phyloP scores from a whole-genome alignment of 257 asterid genomes.

The Vinca minor region DNA sequence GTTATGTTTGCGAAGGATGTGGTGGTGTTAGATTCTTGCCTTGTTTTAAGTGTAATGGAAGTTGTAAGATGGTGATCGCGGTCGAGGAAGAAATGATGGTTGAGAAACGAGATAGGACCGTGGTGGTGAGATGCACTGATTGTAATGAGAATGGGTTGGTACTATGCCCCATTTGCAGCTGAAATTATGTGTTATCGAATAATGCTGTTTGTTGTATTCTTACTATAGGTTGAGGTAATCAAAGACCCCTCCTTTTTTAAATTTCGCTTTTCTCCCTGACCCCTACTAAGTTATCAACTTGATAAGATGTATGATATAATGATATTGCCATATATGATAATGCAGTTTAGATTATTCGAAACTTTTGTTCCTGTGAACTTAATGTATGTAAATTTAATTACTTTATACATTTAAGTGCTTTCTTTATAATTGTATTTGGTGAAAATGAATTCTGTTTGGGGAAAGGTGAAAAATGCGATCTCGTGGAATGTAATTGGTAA shows the following conservation, averaged over 20 bases:
- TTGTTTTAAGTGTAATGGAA: conserved; percentile 65
- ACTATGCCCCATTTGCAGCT: conserved; percentile 62
- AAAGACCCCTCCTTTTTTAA: not conserved
- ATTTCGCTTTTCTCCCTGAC: not conserved
- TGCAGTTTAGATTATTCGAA: too few relatives aligned
- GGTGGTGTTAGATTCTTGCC: conserved; percentile 79
- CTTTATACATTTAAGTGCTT: not conserved
- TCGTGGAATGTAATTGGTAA: not conserved
- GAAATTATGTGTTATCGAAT: conserved; percentile 12
- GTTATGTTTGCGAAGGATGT: conserved; percentile 64
- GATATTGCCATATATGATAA: too few relatives aligned
- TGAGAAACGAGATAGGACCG: conserved; percentile 24
- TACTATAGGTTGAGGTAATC: conserved; percentile 17
- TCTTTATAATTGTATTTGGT: not conserved
- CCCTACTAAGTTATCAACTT: not conserved
- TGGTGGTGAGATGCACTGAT: conserved; percentile 42
- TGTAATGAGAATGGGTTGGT: conserved; percentile 86
- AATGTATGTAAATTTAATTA: not conserved
- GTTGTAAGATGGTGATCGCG: conserved; percentile 51
- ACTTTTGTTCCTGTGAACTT: not conserved
- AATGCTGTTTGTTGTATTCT: not conserved
- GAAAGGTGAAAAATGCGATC: not conserved
- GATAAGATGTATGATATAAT: conserved; percentile 2
- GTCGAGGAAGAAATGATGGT: conserved; percentile 10
- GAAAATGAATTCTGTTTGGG: not conserved